phyloP scores from a whole-genome alignment of 768 basidiomycete species.

The Calocera viscosa region DNA sequence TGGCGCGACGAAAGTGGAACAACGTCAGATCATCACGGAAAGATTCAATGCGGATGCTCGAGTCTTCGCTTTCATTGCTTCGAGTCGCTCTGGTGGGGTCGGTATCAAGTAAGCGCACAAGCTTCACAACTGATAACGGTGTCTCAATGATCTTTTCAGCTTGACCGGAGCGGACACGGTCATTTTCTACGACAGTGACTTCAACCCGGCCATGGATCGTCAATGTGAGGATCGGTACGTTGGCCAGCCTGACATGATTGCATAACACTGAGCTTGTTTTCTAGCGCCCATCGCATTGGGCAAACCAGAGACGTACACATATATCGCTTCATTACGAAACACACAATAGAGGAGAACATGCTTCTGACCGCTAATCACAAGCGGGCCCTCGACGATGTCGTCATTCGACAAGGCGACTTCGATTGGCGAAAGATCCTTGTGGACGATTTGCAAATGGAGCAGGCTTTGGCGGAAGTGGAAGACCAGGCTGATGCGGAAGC shows the following conservation, averaged over 20 bases:
- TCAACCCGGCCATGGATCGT: constrained; percentile 34
- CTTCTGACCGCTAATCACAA: constrained; percentile 97
- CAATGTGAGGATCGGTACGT: constrained; percentile 33
- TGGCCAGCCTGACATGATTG: constrained; percentile 30
- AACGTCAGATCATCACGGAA: constrained; percentile 42
- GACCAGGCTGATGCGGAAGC: constrained; percentile 80
- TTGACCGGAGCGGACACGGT: constrained; percentile 35
- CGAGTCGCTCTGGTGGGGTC: constrained; percentile 41
- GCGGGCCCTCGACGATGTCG: constrained; percentile 74
- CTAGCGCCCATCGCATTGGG: constrained; percentile 29
- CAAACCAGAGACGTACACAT: constrained; percentile 86
- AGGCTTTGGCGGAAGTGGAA: constrained; percentile 71
- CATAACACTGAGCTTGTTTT: not conserved
- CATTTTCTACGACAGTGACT: constrained; percentile 34
- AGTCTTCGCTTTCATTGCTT: constrained; percentile 34
- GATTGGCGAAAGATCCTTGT: constrained; percentile 77
- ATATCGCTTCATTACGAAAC: constrained; percentile 79
- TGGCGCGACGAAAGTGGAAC: constrained; percentile 90
- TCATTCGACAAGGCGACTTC: constrained; percentile 89
- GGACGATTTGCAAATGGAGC: constrained; percentile 54
- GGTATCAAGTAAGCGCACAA: constrained; percentile 70
- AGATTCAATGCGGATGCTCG: constrained; percentile 33
- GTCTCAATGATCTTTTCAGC: constrained; percentile 8
- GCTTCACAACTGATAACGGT: not conserved
- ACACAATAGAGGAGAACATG: constrained; percentile 94